Conservation (phyloP, 768 basidiomycete species). For the Phylloporus sp. region DNA sequence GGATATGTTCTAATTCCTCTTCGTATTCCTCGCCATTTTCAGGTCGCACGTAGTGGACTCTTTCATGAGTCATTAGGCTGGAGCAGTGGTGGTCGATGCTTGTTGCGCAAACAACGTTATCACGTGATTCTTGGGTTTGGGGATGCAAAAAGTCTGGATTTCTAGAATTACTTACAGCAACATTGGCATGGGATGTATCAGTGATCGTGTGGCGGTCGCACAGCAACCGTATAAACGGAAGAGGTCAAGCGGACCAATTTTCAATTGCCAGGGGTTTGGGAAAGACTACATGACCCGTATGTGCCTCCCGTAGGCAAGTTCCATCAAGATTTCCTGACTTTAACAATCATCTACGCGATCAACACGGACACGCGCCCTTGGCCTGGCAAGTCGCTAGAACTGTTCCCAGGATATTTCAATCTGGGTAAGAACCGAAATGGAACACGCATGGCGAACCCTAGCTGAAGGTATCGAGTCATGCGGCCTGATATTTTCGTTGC, state of each 20-base stretch:
- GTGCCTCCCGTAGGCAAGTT: conserved; percentile 4
- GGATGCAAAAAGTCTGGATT: too few species aligned
- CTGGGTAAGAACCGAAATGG: conserved; percentile 8
- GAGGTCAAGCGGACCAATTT: not conserved
- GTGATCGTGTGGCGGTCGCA: not conserved
- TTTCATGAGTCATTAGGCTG: conserved; percentile 22
- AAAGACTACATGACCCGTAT: not conserved
- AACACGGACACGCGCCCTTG: conserved; percentile 21
- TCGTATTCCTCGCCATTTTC: conserved; percentile 43
- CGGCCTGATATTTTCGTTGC: conserved; percentile 1
- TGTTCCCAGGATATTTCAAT: not conserved
- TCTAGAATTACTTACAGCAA: not conserved
- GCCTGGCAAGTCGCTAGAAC: conserved; percentile 10
- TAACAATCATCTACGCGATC: conserved; percentile 20
- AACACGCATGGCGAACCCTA: conserved; percentile 3
- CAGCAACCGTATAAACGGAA: not conserved
- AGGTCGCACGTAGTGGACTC: conserved; percentile 23
- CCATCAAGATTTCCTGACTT: conserved; percentile 6
- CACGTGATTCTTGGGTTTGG: conserved; percentile 17
- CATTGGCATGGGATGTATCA: not conserved
- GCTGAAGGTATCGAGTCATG: not conserved
- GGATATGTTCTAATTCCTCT: conserved; percentile 65
- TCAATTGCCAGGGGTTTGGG: not conserved
- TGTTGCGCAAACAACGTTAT: not conserved
- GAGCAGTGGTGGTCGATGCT: not conserved